phyloP scores from a whole-genome alignment of 2,329 filamentous ascomycete genomes.

The Huntiella savannae region DNA sequence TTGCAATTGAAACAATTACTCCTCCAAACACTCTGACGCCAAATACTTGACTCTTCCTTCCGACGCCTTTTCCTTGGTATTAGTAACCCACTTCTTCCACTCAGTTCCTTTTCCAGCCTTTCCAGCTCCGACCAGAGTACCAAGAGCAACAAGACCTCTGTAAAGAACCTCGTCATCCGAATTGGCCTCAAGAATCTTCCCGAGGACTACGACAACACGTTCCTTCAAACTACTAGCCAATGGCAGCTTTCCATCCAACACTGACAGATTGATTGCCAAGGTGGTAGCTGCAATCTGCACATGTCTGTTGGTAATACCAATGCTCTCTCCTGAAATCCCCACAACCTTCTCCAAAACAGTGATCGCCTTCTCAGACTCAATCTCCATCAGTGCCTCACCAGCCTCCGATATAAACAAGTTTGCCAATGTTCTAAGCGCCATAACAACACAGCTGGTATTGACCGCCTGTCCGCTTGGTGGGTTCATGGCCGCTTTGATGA shows the following conservation, averaged over 20 bases:
- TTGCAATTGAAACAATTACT: too few relatives aligned
- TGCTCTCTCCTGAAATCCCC: slow-evolving; percentile 23
- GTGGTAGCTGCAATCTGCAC: slow-evolving; percentile 68
- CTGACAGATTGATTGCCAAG: slow-evolving; percentile 66
- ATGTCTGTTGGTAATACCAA: slow-evolving; percentile 47
- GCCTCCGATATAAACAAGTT: slow-evolving; percentile 65
- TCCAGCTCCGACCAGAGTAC: slow-evolving; percentile 45
- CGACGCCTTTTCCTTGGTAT: slow-evolving; percentile 23
- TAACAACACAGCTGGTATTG: slow-evolving; percentile 69
- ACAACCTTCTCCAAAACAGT: slow-evolving; percentile 44
- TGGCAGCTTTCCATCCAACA: slow-evolving; percentile 29
- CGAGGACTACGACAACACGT: slow-evolving; percentile 40
- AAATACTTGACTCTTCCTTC: slow-evolving; percentile 31
- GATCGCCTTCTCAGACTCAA: slow-evolving; percentile 38
- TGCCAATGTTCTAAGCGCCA: slow-evolving; percentile 59
- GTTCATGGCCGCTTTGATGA: slow-evolving; percentile 20
- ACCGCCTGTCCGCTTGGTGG: slow-evolving; percentile 34
- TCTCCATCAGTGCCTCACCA: slow-evolving; percentile 47
- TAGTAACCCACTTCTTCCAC: slow-evolving; percentile 21
- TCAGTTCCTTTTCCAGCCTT: background rate
- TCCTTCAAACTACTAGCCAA: slow-evolving; percentile 25
- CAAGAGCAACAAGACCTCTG: slow-evolving; percentile 61
- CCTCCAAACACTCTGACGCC: slow-evolving; percentile 25
- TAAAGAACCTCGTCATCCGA: slow-evolving; percentile 70
- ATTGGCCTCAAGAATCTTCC: slow-evolving; percentile 42